Conservation (phyloP, 75 land plant species). For the Cryptomeria japonica region DNA sequence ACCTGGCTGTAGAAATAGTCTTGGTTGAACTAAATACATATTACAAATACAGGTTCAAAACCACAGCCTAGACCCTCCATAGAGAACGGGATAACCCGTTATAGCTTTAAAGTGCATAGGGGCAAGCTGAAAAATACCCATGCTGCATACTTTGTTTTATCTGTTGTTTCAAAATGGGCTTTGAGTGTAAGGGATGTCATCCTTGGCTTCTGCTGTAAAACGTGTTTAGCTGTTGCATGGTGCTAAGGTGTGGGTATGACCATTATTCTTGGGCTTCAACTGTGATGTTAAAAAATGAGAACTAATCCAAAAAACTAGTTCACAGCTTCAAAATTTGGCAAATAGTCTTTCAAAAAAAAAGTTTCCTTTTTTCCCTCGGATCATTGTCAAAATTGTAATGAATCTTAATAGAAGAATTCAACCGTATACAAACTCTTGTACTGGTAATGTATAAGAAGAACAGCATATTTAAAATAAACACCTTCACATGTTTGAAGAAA, state of each 20-base stretch:
- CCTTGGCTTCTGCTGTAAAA: neutral
- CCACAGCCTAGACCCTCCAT: neutral
- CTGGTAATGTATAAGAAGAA: neutral
- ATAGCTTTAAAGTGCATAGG: neutral
- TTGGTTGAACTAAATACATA: neutral
- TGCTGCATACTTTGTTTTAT: neutral
- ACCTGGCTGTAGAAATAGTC: neutral
- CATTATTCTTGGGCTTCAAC: neutral
- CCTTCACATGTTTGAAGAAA: neutral
- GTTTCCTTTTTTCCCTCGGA: neutral
- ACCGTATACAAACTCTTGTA: neutral
- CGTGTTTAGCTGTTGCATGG: neutral
- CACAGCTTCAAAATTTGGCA: neutral
- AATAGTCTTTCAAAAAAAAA: too few relatives aligned
- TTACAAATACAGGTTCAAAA: neutral
- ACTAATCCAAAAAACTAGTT: neutral
- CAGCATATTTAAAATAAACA: neutral
- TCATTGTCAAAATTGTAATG: neutral
- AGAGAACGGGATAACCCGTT: neutral
- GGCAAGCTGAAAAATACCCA: neutral
- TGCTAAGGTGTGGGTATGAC: neutral
- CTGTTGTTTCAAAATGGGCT: neutral
- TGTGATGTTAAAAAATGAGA: neutral
- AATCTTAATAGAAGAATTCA: neutral
- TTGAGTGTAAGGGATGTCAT: neutral